Evolutionary conservation across 495 filamentous ascomycete species (phyloP), one percentile per base, ranked within the genome.

Genomic region (Annulohypoxylon stygium): DNA sequence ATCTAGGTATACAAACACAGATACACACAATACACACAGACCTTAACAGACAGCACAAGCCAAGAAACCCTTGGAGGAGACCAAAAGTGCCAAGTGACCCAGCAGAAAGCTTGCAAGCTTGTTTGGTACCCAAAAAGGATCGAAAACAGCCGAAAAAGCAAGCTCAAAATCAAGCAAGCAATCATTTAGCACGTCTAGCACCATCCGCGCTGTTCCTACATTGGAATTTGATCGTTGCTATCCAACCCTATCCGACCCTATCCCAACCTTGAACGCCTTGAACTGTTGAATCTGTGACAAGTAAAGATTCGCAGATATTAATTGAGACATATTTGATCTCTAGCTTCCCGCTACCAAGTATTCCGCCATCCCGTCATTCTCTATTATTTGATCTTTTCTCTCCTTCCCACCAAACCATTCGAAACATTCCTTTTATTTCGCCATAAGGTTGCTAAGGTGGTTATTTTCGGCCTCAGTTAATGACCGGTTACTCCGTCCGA

Each of bases 391-490:
- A 30, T 33, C 30, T 54, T 26, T 33, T 2, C 48, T 51, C 18
- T 23, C 20, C 48, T 64, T 16, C 54, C 34, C 39, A 45, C 45
- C 14, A 18, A 33, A 36, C 18, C 47, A 9, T 47, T 57, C 58
- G 60, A 36, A 23, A 25, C 65, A 47, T 65, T 37, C 45, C 34
- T 39, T 47, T 45, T 70, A 41, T 25, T 20, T 25, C 41, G 23
- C 63, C 33, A 62, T 26, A 48, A 63, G 64, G 48, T 58, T 61
- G 30, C 30, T 30, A 30, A 30, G 30, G 3, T 30, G 3, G 36
- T 60, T 68, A 65, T 68, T 53, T 45, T 73, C 65, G 71, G 71
- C 65, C 61, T 69, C 71, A 61, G 57, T 73, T 65, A 69, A 65
- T 65, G 36, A 41, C 71, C 71, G 66, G 66, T 34, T 2, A 25